Percentiles rank a stretch among this genome's conserved stretches.
These are phyloP conservation scores for Suhomyces xylopsoci DNA, from an alignment of 805 yeast species.

Conservation along the genomic window DNA sequence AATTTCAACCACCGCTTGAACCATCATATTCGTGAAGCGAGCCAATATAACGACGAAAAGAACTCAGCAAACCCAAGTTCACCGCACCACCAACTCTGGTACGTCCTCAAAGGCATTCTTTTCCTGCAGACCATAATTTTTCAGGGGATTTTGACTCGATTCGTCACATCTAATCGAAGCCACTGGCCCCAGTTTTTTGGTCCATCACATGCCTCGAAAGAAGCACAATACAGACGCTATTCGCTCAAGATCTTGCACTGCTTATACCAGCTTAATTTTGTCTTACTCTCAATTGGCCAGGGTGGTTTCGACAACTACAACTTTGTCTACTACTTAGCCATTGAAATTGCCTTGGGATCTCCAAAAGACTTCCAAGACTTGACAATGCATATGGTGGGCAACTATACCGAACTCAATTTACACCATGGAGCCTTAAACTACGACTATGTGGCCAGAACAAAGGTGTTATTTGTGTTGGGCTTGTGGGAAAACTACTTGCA, in stretches of 20 bases:
- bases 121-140: conserved; percentile 50
- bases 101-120: conserved; percentile 36
- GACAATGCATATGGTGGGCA: conserved; percentile 29
- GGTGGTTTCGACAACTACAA: conserved; percentile 66
- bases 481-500: conserved; percentile 46
- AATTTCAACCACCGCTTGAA: conserved; percentile 26
- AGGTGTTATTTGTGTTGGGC: conserved; percentile 45
- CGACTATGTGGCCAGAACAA: conserved; percentile 31
- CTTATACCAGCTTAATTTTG: conserved; percentile 45
- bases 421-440: conserved; percentile 23
- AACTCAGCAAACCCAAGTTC: conserved; percentile 5
- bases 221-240: conserved; percentile 24
- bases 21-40: conserved; percentile 12
- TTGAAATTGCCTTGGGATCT: conserved; percentile 37
- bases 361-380: conserved; percentile 14
- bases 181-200: conserved; percentile 11
- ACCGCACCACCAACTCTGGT: conserved; percentile 31
- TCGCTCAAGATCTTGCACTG: conserved; percentile 33
- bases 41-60: conserved; percentile 10
- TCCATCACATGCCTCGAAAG: conserved; percentile 16
- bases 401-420: conserved; percentile 33
- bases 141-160: conserved; percentile 46
- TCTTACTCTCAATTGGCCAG: conserved; percentile 53
- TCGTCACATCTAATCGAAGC: conserved; percentile 22
- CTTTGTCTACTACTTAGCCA: conserved; percentile 50